Evolutionary conservation across 805 yeast species (phyloP), one percentile per base, ranked within the genome.

Genomic region (Millerago galiae): DNA sequence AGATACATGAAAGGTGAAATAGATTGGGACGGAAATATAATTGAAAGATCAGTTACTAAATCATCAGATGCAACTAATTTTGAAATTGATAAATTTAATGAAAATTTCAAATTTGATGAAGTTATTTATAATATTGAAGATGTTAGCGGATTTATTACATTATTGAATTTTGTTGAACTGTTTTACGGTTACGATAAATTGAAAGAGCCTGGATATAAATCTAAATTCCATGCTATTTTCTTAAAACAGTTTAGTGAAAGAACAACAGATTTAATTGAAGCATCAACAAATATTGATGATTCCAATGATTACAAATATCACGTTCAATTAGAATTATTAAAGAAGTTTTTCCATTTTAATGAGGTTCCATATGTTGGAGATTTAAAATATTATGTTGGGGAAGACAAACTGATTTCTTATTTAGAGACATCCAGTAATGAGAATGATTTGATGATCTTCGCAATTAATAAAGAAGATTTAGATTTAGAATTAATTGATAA

Each of bases 311-410:
- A 28, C 17, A 52, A 54, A 18, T 52, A 58, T 14, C 61, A 63
- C 40, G 49, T 62, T 2, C 47, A 58, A 26, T 33, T 66, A 13
- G 64, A 62, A 33, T 56, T 65, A n/a, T 52, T 64, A 35, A 57
- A 58, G 34, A 62, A 63, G 32, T 61, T 67, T 35, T 57, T 67
- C 38, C 56, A 62, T 21, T 51, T 65, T 36, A 61, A 65, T 50
- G 58, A 62, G 42, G 53, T 63, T 38, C 62, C 81, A 55, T 89
- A 85, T 63, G 81, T 87, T 51, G 95, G 91, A 58, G 95, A 88
- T 60, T 75, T 78, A 54, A 87, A 84, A 15, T 67, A 75, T 10
- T 66, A 68, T 36, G 81, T 84, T 12, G 74, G 67, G 45, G 77
- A 76, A 48, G 85, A 82, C 35, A 81, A 74, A 58, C 75, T 87